Percentiles rank a stretch among this genome's conserved stretches.
phyloP scores from a whole-genome alignment of 2,329 filamentous ascomycete species.

The Trichocomaceae sp. region DNA sequence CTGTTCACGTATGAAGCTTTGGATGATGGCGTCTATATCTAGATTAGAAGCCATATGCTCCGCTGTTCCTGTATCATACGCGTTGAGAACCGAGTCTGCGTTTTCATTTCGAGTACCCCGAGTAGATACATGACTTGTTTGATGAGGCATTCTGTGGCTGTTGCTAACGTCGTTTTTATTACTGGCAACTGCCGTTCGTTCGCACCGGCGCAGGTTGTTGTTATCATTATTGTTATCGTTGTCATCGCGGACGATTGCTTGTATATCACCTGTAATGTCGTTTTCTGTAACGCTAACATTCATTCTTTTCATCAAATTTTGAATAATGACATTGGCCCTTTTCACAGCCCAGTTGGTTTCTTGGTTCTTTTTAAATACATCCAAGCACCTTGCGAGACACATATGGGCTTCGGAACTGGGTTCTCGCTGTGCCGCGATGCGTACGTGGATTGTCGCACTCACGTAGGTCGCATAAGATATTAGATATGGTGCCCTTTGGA shows the following conservation, averaged over 20 bases:
- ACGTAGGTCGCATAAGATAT: conserved; percentile 51
- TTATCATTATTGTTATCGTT: neutral
- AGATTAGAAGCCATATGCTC: conserved; percentile 23
- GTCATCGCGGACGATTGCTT: neutral
- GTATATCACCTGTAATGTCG: neutral
- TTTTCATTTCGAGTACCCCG: neutral
- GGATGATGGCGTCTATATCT: conserved; percentile 40
- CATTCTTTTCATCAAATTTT: conserved; percentile 43
- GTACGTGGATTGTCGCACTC: conserved; percentile 47
- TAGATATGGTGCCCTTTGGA: conserved; percentile 46
- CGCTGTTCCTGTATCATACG: neutral
- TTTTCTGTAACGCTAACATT: conserved; percentile 22
- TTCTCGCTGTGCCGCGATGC: conserved; percentile 44
- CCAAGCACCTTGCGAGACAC: conserved; percentile 40
- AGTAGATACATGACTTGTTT: neutral
- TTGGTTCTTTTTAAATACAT: conserved; percentile 45
- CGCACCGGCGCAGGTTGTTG: neutral
- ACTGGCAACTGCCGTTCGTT: neutral
- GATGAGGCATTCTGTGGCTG: neutral
- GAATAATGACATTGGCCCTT: conserved; percentile 41
- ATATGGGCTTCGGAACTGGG: conserved; percentile 35
- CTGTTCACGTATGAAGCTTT: conserved; percentile 36
- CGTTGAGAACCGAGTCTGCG: neutral
- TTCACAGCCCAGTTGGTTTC: conserved; percentile 47
- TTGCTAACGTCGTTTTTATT: neutral